Conservation (phyloP, 2,329 filamentous ascomycete genomes). For the Neoarthrinium moseri region DNA sequence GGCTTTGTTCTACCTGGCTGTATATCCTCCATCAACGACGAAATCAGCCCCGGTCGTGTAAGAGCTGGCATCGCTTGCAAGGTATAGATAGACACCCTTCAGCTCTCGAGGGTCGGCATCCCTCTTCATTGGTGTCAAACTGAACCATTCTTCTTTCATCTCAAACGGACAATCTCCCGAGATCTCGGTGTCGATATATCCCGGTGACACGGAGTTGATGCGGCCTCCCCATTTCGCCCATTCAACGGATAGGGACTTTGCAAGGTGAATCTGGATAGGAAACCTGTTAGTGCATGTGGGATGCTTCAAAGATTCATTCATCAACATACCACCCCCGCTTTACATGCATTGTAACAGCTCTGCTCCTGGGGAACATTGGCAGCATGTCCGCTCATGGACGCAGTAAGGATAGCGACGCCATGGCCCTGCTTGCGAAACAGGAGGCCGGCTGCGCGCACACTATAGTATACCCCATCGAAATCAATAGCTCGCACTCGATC, state of each 20-base stretch:
- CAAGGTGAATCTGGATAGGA: slow-evolving; percentile 25
- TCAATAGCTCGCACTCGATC: slow-evolving; percentile 68
- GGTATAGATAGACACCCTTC: slow-evolving; percentile 79
- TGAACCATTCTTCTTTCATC: slow-evolving; percentile 28
- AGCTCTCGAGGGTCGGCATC: slow-evolving; percentile 73
- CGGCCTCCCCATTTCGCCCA: slow-evolving; percentile 65
- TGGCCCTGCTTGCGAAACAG: slow-evolving; percentile 65
- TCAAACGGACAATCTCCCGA: slow-evolving; percentile 46
- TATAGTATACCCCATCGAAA: slow-evolving; percentile 76
- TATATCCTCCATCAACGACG: slow-evolving; percentile 74
- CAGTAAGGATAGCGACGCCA: slow-evolving; percentile 75
- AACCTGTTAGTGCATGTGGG: not conserved
- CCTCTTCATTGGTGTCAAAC: slow-evolving; percentile 61
- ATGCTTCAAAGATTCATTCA: not conserved
- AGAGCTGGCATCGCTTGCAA: slow-evolving; percentile 80
- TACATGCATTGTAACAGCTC: slow-evolving; percentile 61
- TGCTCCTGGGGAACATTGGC: slow-evolving; percentile 77
- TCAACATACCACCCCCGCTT: no score
- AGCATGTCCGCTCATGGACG: slow-evolving; percentile 76
- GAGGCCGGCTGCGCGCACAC: slow-evolving; percentile 65
- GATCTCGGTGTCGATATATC: slow-evolving; percentile 75
- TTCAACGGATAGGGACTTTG: slow-evolving; percentile 71
- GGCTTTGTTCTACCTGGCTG: slow-evolving; percentile 38
- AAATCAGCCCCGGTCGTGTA: slow-evolving; percentile 78
- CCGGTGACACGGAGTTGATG: slow-evolving; percentile 72